Conservation (phyloP, 371 early-diverging fungal genomes). For the Mortierella sp. region DNA sequence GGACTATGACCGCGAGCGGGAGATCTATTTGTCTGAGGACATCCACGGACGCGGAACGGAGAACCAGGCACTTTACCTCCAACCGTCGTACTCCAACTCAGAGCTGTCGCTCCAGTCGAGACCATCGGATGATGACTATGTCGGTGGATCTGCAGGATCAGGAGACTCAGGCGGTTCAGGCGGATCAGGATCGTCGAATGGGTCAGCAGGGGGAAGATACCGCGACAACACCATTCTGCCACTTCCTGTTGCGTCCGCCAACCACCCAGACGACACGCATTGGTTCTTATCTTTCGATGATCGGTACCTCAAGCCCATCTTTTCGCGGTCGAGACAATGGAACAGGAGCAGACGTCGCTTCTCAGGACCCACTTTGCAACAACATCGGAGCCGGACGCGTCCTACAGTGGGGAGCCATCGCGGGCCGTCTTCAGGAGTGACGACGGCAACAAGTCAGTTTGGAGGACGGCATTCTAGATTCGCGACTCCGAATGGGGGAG, state of each 20-base stretch:
- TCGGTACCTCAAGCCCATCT: constrained; percentile 83
- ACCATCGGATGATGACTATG: constrained; percentile 57
- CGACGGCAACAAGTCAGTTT: constrained; percentile 40
- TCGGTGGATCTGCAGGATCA: constrained; percentile 53
- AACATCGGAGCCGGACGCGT: constrained; percentile 24
- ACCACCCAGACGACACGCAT: constrained; percentile 70
- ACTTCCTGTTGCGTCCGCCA: constrained; percentile 67
- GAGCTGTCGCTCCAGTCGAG: constrained; percentile 50
- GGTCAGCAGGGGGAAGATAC: constrained; percentile 42
- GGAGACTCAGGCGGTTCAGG: constrained; percentile 21
- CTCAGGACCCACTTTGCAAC: constrained; percentile 46
- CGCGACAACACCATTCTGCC: constrained; percentile 62
- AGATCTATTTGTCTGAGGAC: constrained; percentile 40
- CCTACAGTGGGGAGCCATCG: background rate
- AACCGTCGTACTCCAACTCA: constrained; percentile 41
- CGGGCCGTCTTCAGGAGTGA: constrained; percentile 38
- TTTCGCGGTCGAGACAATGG: constrained; percentile 61
- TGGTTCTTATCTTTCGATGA: constrained; percentile 92
- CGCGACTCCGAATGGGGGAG: constrained; percentile 31
- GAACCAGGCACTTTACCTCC: constrained; percentile 40
- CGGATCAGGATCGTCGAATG: constrained; percentile 46
- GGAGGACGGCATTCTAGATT: constrained; percentile 40
- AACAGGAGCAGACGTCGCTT: constrained; percentile 45
- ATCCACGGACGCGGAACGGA: constrained; percentile 50
- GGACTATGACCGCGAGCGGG: constrained; percentile 41